These are phyloP conservation scores for Microbotryomycetes sp. DNA, from an alignment of 1,284 basidiomycete genomes.

Conservation along the genomic window DNA sequence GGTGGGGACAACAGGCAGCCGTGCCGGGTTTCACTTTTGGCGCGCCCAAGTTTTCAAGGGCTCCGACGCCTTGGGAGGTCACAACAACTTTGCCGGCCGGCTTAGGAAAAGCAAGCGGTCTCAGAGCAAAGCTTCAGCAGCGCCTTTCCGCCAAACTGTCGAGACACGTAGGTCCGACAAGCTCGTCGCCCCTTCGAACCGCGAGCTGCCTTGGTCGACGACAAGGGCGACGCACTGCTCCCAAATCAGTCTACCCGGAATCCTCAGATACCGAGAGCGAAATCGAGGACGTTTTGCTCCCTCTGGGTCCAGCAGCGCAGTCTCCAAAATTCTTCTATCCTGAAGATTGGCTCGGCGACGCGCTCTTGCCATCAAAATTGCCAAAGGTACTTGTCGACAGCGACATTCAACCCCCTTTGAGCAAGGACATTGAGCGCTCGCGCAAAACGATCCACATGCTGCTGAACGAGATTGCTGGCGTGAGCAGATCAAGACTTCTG, in stretches of 20 bases:
- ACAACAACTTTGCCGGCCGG: background rate
- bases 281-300: background rate
- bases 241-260: background rate
- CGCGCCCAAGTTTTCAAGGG: background rate
- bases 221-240: too few relatives aligned
- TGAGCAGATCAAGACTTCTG: background rate
- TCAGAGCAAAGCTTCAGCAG: background rate
- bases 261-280: background rate
- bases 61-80: background rate
- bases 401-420: background rate
- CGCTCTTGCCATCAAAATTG: constrained; percentile 13
- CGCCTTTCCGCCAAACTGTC: background rate
- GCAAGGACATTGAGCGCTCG: constrained; percentile 14
- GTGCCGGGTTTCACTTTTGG: background rate
- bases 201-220: too few relatives aligned
- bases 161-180: too few relatives aligned
- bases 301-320: background rate
- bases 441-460: constrained; percentile 1
- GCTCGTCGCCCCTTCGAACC: too few relatives aligned
- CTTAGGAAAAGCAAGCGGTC: background rate
- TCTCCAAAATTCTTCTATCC: constrained; percentile 11
- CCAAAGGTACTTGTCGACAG: constrained; percentile 11
- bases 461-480: constrained; percentile 24
- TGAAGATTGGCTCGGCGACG: constrained; percentile 17
- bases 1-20: background rate